Base-by-base conservation (phyloP, 108 stramenopile genomes). In the Chaetoceros tenuissimus region DNA sequence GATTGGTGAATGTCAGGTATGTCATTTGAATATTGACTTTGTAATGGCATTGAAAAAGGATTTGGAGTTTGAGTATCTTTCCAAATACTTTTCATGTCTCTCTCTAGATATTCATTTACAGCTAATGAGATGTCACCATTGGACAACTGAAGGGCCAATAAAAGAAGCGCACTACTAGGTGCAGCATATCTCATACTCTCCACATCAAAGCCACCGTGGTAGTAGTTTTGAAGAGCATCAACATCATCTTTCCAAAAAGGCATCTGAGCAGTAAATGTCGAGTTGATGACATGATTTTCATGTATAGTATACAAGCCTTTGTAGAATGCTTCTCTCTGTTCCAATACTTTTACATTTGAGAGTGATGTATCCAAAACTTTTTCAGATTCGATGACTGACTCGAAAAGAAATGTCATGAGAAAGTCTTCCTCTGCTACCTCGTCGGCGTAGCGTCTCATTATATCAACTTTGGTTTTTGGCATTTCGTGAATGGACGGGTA, bases 401-500 rank as follows among this genome's bases (percentile, higher is more conserved):
- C 83, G 40, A 91, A 84, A 20, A 82, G 49, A 17, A 91, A 64
- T 8, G 73, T 75, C n/a, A 92, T 55, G 17, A 77, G 53, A 60
- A 95, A 92, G 28, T 90, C 88, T 24, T 85, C 82, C 8, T 74
- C 64, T 40, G 87, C 82, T 51, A 92, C 76, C 25, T 71, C 78
- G 28, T 71, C 59, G 2, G 75, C 79, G 60, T 94, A 94, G 20
- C 82, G 65, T 31, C 74, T 63, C 80, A 78, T 85, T 71, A 96
- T 75, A 75, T 96, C 93, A 13, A 90, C 82, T 46, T 79, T 64
- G 17, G 49, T 53, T 34, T 62, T 68, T 16, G 55, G 57, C 34
- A 86, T 51, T 55, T 88, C 88, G 27, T 75, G 64, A 19, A 67
- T 64, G 24, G 63, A 69, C 10, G 69, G 71, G 30, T 50, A 69